Base-by-base conservation (phyloP, 192 early-diverging fungal genomes). In the Haplosporangium gracile region DNA sequence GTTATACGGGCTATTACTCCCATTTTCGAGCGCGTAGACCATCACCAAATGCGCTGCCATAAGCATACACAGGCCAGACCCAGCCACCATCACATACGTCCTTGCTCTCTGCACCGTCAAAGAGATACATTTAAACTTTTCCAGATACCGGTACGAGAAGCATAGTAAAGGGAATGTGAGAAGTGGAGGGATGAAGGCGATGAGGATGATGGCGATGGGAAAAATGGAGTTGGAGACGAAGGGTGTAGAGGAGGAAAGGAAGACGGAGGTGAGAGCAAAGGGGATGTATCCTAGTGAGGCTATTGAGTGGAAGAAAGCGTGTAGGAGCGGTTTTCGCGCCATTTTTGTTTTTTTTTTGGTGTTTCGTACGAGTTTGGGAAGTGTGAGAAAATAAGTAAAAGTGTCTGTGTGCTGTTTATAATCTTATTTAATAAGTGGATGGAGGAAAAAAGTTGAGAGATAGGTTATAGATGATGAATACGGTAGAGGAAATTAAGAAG, bases 281-380 rank as follows among this genome's bases (percentile, higher is more conserved):
- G 84, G 84, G 53, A 86, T 81, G 18, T 86, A 86, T 38, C 79
- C 84, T 11, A 86, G 68, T 5, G 84, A 77, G 20, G 84, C 79
- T 18, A 86, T 76, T 39, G 84, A 80, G 65, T 86, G 84, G n/a
- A 81, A 86, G n/a, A 86, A 60, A 2, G 79, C 84, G 65, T 86
- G 84, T 4, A 86, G 47, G 38, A 78, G 40, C 2, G 75, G 84
- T 60, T 26, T 75, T 11, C 75, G 75, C 2, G 75, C 22, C 84
- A 86, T 85, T 7, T 24, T 72, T 18, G 65, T 36, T 36, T 68
- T 9, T 15, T 53, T 55, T 20, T 16, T 68, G 10, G 60, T 49
- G 51, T 38, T n/a, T 18, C 13, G 26, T 47, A 0, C 8, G 40
- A 18, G 36, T 36, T 36, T 45, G 24, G 26, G 34, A n/a, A 53